Conservation (phyloP, 345 rosid genomes). For the Cardamine occulta region DNA sequence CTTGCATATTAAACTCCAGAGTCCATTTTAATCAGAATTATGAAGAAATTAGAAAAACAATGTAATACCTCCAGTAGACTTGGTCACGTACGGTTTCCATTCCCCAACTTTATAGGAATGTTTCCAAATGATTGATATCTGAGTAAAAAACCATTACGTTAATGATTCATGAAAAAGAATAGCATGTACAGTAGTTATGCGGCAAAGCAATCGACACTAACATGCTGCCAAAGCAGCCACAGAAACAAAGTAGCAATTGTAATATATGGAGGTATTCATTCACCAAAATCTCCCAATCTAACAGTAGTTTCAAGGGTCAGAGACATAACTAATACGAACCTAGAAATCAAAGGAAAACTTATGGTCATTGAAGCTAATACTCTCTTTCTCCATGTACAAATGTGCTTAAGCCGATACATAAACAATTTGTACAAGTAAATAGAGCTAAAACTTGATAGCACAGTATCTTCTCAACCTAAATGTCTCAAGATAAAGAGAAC, state of each 20-base stretch:
- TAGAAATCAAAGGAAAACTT: constrained; percentile 3
- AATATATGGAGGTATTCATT: not conserved
- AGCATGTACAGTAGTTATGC: not conserved
- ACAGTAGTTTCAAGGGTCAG: constrained; percentile 2
- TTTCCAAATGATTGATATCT: constrained; percentile 93
- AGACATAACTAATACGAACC: constrained; percentile 7
- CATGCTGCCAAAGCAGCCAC: constrained; percentile 18
- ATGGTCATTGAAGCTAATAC: constrained; percentile 18
- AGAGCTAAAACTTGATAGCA: constrained; percentile 22
- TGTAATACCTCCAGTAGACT: constrained; percentile 70
- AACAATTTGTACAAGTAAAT: not conserved
- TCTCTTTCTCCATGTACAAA: constrained; percentile 9
- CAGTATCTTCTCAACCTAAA: constrained; percentile 3
- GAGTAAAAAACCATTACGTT: constrained; percentile 33
- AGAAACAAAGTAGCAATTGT: constrained; percentile 4
- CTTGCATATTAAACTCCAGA: constrained; percentile 1
- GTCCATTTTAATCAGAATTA: not conserved
- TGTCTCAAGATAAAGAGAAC: constrained; percentile 8
- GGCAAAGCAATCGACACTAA: not conserved
- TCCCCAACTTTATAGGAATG: constrained; percentile 72
- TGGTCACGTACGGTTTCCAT: constrained; percentile 80
- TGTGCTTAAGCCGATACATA: not conserved
- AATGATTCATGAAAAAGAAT: constrained; percentile 3
- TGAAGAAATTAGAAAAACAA: constrained; percentile 1
- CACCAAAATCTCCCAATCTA: constrained; percentile 16